Evolutionary conservation across 306 rosid species (phyloP), one percentile per base, ranked within the genome.

Genomic region (Sphenostylis stenocarpa): DNA sequence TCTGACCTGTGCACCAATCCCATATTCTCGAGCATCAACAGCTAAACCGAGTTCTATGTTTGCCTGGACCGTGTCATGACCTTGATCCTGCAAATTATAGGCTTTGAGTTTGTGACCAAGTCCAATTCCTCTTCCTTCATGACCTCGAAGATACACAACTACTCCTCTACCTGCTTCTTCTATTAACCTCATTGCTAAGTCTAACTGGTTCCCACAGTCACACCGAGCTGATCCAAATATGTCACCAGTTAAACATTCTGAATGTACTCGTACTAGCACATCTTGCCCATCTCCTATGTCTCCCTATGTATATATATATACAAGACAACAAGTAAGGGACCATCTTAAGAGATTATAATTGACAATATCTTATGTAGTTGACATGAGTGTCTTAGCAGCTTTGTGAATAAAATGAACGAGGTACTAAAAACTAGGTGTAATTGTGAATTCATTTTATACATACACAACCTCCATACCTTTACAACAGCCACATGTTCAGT

Each of bases 221-320:
- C 98, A 94, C 24, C 98, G 70, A 13, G 87, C 92, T 1, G 98
- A 94, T 17, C 96, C 93, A 79, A 94, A 90, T 63, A 94, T 90
- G 67, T 94, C 98, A 13, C 98, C 98, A 0, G 98, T 94, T 76
- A 94, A 86, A 81, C 98, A 94, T 66, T 94, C 97, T 14, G 98
- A 91, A 76, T 94, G 98, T 0, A 91, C 98, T 77, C 98, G 55
- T 13, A 86, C 97, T 29, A 91, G 78, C 49, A 94, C 96, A 78
- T 88, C 90, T 86, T 87, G 75, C 17, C 97, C 97, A 68, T 87
- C 77, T 62, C 93, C 94, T 3, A 94, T 77, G 45, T 87, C 69
- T 79, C 98, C 98, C 97, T 94, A 48, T 19, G 39, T 24, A 41
- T 11, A 24, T 24, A 41, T 11, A 24, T 69, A 57, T 41, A 39